Base-by-base conservation (phyloP, 2,329 filamentous ascomycete species). In the Aureobasidium musti region DNA sequence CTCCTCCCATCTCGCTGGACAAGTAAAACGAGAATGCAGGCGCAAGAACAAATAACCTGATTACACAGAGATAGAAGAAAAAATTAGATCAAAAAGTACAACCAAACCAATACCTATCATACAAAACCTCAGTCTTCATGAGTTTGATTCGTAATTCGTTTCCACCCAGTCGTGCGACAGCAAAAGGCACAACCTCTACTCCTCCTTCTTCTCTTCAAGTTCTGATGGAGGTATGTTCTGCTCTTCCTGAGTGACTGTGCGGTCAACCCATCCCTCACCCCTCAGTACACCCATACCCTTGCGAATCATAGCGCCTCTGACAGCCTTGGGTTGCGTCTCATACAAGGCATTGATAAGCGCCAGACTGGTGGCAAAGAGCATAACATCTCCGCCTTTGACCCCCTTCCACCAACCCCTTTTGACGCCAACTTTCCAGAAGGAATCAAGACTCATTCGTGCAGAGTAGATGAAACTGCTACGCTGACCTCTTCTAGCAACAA, bases 401-500 rank as follows among this genome's bases (percentile, higher is more conserved):
- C 91, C 91, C 70, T 85, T 87, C 92, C 94, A 97, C 87, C 92
- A 92, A 1, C 91, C 86, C 39, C 89, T 83, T 86, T 98, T 98
- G 65, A 90, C 86, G n/a, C 93, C 92, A 0, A 96, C 91, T 81
- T 96, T 96, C 91, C 92, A 98, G 53, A 92, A 78, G 43, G 87
- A 91, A 75, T 96, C 91, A 35, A 97, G 82, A 68, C 89, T 92
- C n/a, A 89, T 80, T 2, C 93, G 84, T 35, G 90, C 87, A 70
- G 87, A 88, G 77, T 95, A 95, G 68, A 97, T 73, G 77, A 96
- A 96, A 65, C 91, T 85, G 1, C 84, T 82, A 19, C 90, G 81
- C 49, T 89, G 86, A 68, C 84, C 80, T 59, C 82, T 81, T 52
- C 88, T 82, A 74, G 92, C 89, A 1, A 97, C 79, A 76, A 91